Evolutionary conservation across 495 filamentous ascomycete genomes (phyloP), one percentile per base, ranked within the genome.

Genomic region (Sabuloglossum arenarium): DNA sequence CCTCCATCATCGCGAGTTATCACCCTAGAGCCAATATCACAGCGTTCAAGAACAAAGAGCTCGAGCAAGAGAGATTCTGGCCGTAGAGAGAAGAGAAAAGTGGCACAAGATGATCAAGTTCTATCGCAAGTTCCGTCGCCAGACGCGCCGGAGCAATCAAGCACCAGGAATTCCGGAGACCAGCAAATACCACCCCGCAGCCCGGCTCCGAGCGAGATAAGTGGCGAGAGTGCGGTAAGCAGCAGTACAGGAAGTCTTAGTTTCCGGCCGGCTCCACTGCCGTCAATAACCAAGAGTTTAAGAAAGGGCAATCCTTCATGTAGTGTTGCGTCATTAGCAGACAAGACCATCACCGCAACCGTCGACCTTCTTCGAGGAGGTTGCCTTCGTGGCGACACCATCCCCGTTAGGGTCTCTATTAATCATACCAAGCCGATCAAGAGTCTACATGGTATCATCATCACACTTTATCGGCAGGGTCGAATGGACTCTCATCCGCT

Each of bases 401-500:
- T 98, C 25, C 79, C 85, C 0, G 72, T 98, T 42, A 84, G 78
- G 62, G 80, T 96, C 55, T 79, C 75, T 0, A 80, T 98, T 58
- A 80, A 85, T 62, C 93, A 96, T 61, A 87, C 78, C 51, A 90
- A 89, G 61, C 77, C 79, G 53, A 81, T 96, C 63, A 86, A 85
- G 64, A 96, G 85, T 63, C 72, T 94, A 70, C 82, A 89, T 61
- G 91, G 91, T 0, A 84, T 96, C 52, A 91, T 98, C 56, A 74
- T 95, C 28, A 98, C 91, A 0, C 71, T 98, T 4, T 95, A 94
- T 65, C 79, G 91, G 45, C 84, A 93, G 67, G 88, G 88, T 9
- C 82, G 88, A 10, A 90, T 97, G 28, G 93, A 98, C 63, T 80
- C 89, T 46, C 79, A 88, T 59, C 88, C 90, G 1, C 74, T 74